These are phyloP conservation scores for Parmelia sp. DNA, from an alignment of 495 filamentous ascomycete species.

Conservation along the genomic window DNA sequence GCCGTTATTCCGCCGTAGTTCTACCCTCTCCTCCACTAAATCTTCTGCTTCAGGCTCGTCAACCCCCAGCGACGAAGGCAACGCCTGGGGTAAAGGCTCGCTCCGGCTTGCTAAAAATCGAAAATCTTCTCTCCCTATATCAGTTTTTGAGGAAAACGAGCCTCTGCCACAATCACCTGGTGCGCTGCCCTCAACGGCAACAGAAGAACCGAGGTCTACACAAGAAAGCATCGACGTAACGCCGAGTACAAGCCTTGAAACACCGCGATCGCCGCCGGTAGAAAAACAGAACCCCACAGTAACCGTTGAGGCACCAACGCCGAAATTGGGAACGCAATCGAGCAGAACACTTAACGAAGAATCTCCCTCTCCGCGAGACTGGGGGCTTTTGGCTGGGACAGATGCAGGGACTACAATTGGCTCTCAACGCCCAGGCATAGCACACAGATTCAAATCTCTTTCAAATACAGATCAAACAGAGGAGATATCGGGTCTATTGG, in stretches of 20 bases:
- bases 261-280: slow-evolving; percentile 16
- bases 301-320: slow-evolving; percentile 25
- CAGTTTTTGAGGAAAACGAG: slow-evolving; percentile 20
- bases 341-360: neutral
- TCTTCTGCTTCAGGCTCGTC: slow-evolving; percentile 15
- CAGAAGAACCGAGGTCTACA: slow-evolving; percentile 6
- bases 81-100: slow-evolving; percentile 21
- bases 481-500: slow-evolving; percentile 17
- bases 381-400: slow-evolving; percentile 11
- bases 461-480: slow-evolving; percentile 18
- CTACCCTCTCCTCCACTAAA: slow-evolving; percentile 22
- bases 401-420: slow-evolving; percentile 13
- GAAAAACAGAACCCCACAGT: slow-evolving; percentile 22
- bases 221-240: slow-evolving; percentile 11
- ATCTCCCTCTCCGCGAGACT: neutral
- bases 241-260: slow-evolving; percentile 20
- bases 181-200: slow-evolving; percentile 8
- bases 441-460: slow-evolving; percentile 19
- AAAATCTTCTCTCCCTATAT: slow-evolving; percentile 13
- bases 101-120: slow-evolving; percentile 19
- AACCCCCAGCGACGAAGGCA: slow-evolving; percentile 13
- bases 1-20: slow-evolving; percentile 27
- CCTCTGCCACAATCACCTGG: slow-evolving; percentile 7
- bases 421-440: slow-evolving; percentile 13
- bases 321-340: slow-evolving; percentile 7